Base-by-base conservation (phyloP, 208 protist species). In the Phytomonas francai region DNA sequence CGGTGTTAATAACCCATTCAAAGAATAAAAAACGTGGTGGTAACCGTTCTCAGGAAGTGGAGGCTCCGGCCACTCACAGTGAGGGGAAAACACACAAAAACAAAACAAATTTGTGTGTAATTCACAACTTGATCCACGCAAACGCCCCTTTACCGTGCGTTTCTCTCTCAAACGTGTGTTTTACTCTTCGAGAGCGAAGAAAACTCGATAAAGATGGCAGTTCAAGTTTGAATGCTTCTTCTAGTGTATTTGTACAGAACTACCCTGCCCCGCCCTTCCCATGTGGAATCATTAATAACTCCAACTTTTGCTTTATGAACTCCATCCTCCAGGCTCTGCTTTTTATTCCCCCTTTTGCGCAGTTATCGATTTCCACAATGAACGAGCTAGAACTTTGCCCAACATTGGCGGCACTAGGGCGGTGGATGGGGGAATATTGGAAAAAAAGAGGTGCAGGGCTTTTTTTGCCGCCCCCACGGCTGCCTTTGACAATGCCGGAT, bases 221-320 rank as follows among this genome's bases (percentile, higher is more conserved):
- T 25, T 8, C 25, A 6, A 68, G 28, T 7, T n/a, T 19, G 59
- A 62, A 22, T 36, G 11, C 49, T 16, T 0, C 62, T 56, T 63
- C 28, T 25, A 28, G 34, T 19, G 39, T 30, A 8, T 81, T 90
- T 74, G 73, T 74, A 16, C 51, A 59, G 0, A 28, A 31, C 27
- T 92, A 91, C 68, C 65, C 5, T 27, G 29, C 77, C 7, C 67
- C 76, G 0, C 84, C 80, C 4, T 78, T 73, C 60, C 75, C 84
- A 30, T 80, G 81, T 59, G 89, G 89, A 3, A 81, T 95, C 19
- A 31, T 84, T 12, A 95, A 95, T 61, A 88, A 70, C 66, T 82
- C 73, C 64, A 91, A 95, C 70, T 91, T 78, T 63, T 95, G 89
- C 74, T 95, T 91, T 68, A 93, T 95, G 70, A 93, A 92, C 72